Conservation (phyloP, 192 early-diverging fungal genomes). For the Mortierella claussenii region DNA sequence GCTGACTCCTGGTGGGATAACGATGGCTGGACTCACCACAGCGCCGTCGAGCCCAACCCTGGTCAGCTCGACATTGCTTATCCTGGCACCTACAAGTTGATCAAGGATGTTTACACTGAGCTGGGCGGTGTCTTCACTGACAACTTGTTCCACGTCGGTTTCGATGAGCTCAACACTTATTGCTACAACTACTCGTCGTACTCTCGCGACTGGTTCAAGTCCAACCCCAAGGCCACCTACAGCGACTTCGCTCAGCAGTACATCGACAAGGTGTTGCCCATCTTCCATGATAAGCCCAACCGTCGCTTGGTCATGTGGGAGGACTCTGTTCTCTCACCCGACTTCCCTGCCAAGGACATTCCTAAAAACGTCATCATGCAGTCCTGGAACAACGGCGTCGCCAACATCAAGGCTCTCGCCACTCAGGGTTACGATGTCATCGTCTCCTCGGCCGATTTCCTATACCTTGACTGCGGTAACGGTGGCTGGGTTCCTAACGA, state of each 20-base stretch:
- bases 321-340: conserved; percentile 60
- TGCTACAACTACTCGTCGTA: conserved; percentile 72
- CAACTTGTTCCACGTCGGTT: conserved; percentile 79
- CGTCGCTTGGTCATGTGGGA: conserved; percentile 81
- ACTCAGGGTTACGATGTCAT: conserved; percentile 72
- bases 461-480: conserved; percentile 82
- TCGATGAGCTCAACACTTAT: conserved; percentile 76
- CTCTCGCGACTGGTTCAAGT: conserved; percentile 46
- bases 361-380: conserved; percentile 69
- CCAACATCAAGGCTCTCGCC: conserved; percentile 64
- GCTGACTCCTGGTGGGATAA: conserved; percentile 68
- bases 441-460: conserved; percentile 67
- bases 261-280: conserved; percentile 62
- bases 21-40: conserved; percentile 64
- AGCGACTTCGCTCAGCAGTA: conserved; percentile 60
- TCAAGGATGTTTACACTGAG: conserved; percentile 71
- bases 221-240: conserved; percentile 42
- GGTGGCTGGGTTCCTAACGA: conserved; percentile 77
- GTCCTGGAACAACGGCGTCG: conserved; percentile 72
- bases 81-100: conserved; percentile 63
- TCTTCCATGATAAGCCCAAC: conserved; percentile 55
- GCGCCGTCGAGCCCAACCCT: conserved; percentile 79
- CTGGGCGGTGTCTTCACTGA: conserved; percentile 66
- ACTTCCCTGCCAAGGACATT: conserved; percentile 58
- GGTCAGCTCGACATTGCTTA: conserved; percentile 84